phyloP scores from a whole-genome alignment of 768 basidiomycete species.

The Cantharellus cinnabarinus region DNA sequence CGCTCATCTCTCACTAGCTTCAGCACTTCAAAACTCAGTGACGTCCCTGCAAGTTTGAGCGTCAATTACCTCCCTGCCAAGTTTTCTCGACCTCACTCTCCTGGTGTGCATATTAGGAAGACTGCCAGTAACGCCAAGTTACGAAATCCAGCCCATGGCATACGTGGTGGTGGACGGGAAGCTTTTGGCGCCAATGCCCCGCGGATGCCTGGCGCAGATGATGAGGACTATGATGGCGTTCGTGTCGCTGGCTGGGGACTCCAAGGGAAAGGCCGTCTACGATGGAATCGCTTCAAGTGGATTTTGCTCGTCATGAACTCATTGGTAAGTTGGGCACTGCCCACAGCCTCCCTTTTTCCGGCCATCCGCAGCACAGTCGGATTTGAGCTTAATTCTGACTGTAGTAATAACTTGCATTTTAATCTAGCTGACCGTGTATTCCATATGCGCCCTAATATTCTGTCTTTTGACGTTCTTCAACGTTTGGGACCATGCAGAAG shows the following conservation, averaged over 20 bases:
- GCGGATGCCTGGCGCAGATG: constrained; percentile 30
- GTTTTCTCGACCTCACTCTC: constrained; percentile 31
- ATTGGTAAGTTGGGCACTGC: constrained; percentile 20
- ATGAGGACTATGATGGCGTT: constrained; percentile 34
- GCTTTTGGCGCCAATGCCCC: constrained; percentile 35
- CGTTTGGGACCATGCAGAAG: constrained; percentile 45
- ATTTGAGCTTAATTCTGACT: neutral
- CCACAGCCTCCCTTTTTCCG: neutral
- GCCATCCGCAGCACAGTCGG: neutral
- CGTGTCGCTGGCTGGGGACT: constrained; percentile 17
- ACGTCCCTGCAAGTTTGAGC: constrained; percentile 20
- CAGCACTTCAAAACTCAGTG: constrained; percentile 1
- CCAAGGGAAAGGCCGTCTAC: constrained; percentile 24
- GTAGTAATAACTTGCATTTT: neutral
- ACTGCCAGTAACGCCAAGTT: constrained; percentile 14
- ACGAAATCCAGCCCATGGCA: constrained; percentile 25
- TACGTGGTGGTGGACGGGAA: constrained; percentile 50
- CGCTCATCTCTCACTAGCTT: constrained; percentile 4
- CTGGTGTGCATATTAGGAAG: constrained; percentile 22
- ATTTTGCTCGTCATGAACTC: constrained; percentile 44
- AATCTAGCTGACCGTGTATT: constrained; percentile 42
- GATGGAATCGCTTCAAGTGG: constrained; percentile 82
- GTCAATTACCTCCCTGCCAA: constrained; percentile 63
- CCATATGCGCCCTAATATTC: constrained; percentile 38
- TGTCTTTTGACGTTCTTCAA: constrained; percentile 62